Base-by-base conservation (phyloP, 148 eudicot species). In the Agrostemma githago region DNA sequence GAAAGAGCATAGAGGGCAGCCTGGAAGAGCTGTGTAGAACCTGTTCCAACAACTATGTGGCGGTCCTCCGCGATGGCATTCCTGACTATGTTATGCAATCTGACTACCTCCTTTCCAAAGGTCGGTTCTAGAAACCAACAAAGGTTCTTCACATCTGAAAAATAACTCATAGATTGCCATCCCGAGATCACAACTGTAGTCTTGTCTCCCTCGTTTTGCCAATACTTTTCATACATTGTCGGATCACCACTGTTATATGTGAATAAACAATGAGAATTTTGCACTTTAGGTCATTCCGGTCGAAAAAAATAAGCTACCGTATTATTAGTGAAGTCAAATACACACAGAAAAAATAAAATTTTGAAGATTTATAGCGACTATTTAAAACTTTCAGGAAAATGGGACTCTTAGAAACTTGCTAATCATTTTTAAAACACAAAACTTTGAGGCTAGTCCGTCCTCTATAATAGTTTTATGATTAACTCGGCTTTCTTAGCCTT, bases 91-190 rank as follows among this genome's bases (percentile, higher is more conserved):
- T 82, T 74, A 79, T 95, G 99, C 78, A 95, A 56, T 66, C 92
- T 85, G 20, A 78, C 66, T 15, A 92, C 84, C 48, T 87, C 88
- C 62, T 75, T 86, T 5, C 79, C 93, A 48, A 95, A 83, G 66
- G 80, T 82, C 4, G 92, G 88, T 78, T 90, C 97, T 77, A 95
- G 76, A 81, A 95, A 95, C 98, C 98, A 95, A 85, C 97, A 92
- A 34, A 88, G 56, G 58, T 84, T 92, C 68, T 56, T 84, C 38
- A 79, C 76, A 84, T 95, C 97, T 0, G 97, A 88, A 68, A 95
- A 92, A 80, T 95, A 95, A 78, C 99, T 95, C 76, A 90, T 88
- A 74, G 82, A 82, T 61, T 90, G 90, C 92, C 93, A 89, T 4
- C 97, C 97, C 3, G 89, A 66, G 62, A 92, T 88, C 69, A 85